Conservation (phyloP, 257 asterid genomes). For the Ballota nigra region DNA sequence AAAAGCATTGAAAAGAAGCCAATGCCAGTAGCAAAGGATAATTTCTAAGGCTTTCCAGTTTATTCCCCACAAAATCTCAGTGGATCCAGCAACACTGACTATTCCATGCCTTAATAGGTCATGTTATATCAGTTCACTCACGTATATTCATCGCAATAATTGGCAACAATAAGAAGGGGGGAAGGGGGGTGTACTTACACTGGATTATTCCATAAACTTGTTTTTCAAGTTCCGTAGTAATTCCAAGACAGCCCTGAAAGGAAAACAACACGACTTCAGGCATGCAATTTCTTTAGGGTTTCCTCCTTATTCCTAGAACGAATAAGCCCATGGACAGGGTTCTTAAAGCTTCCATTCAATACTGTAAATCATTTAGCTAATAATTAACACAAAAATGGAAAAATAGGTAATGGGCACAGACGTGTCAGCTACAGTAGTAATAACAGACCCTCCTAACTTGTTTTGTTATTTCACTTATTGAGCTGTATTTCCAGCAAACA, state of each 20-base stretch:
- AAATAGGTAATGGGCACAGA: not conserved
- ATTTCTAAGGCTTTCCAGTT: slow-evolving; percentile 6
- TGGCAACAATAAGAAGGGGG: not conserved
- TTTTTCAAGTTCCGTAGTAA: slow-evolving; percentile 13
- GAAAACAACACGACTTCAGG: not conserved
- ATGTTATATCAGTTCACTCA: not conserved
- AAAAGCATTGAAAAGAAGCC: not conserved
- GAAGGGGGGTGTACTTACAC: slow-evolving; percentile 1
- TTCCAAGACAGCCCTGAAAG: slow-evolving; percentile 21
- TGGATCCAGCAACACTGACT: not conserved
- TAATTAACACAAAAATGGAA: not conserved
- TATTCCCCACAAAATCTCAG: not conserved
- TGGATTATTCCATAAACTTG: slow-evolving; percentile 19
- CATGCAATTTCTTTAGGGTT: not conserved
- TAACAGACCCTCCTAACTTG: not conserved
- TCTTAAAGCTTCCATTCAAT: not conserved
- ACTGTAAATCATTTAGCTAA: not conserved
- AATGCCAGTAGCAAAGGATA: not conserved
- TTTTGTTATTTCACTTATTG: not conserved
- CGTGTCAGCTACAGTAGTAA: not conserved
- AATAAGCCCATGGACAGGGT: not conserved
- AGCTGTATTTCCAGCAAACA: not conserved
- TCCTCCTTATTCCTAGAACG: not conserved
- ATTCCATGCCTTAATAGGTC: not conserved
- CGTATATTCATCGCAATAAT: not conserved